Evolutionary conservation across 768 basidiomycete species (phyloP), one percentile per base, ranked within the genome.

Genomic region (Pleurotus cornucopiae): DNA sequence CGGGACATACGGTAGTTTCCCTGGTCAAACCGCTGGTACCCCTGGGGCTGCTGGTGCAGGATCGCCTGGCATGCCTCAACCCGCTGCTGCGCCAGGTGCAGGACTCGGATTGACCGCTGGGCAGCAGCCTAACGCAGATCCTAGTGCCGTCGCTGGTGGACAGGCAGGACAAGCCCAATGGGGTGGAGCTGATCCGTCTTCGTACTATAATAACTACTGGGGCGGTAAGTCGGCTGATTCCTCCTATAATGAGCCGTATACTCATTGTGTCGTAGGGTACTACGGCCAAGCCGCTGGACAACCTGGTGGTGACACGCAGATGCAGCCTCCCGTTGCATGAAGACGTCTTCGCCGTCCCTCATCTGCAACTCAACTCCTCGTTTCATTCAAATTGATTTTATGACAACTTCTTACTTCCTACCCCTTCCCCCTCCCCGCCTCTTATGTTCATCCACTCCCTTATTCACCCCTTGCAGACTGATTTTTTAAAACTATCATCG

Each of bases 131-230:
- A 81, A 77, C 59, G 73, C 76, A 40, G 83, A 86, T 62, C 71
- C 75, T 34, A 79, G 74, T 63, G 77, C 78, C 37, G 79, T 77
- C 7, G 77, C 78, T 30, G 79, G 77, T 7, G 81, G 78, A 12
- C 81, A 82, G 60, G 77, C 81, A 37, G 81, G 79, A 47, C 88
- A 89, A 69, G 84, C 82, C 46, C 89, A 91, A 64, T 93, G 91
- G 89, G 82, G 82, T 23, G 76, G 79, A 21, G 81, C 84, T 46
- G 89, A 91, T 66, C 84, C 88, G 56, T 86, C 74, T 66, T 79
- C 79, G 57, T 90, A 90, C 71, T 90, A 90, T 70, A 83, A 83
- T 55, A 88, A 88, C 67, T 90, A 91, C 67, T 91, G 89, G 89
- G 86, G 88, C 67, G 88, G 89, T 91, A 58, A 64, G 85, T 75